Evolutionary conservation across 345 rosid species (phyloP).

Genomic region (Hibiscus tridactylites): DNA sequence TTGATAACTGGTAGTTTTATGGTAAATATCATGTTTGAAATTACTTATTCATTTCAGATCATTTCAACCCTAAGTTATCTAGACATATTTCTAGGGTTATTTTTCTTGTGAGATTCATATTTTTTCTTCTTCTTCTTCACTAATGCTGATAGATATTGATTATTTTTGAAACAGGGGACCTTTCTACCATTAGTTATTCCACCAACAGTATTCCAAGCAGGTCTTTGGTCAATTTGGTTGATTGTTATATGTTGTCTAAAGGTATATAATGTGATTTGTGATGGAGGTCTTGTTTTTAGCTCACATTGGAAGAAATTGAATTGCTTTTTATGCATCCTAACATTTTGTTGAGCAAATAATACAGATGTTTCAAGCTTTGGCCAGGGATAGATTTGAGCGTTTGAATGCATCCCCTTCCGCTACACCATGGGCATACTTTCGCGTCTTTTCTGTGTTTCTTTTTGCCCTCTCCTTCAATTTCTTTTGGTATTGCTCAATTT

Average conservation of each 20-base stretch:
- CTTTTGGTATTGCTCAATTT: conserved; percentile 50
- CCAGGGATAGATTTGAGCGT: conserved; percentile 92
- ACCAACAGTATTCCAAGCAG: conserved; percentile 68
- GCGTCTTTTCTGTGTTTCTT: conserved; percentile 72
- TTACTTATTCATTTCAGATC: not conserved
- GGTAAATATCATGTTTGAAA: not conserved
- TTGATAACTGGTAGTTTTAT: too few species aligned
- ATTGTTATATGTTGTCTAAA: conserved; percentile 77
- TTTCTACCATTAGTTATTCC: conserved; percentile 89
- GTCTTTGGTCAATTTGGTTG: conserved; percentile 89
- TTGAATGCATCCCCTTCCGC: conserved; percentile 96
- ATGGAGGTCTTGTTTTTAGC: conserved; percentile 15
- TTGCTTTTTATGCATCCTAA: conserved; percentile 1
- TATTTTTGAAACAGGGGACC: conserved; percentile 58
- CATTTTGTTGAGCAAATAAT: conserved; percentile 6
- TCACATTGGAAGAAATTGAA: conserved; percentile 1
- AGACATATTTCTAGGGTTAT: not conserved
- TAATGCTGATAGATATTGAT: conserved; percentile 4
- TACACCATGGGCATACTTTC: conserved; percentile 79
- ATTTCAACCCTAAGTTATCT: not conserved
- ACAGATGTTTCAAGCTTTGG: conserved; percentile 97
- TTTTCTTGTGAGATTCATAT: not conserved
- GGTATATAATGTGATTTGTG: conserved; percentile 35
- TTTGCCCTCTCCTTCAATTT: conserved; percentile 68
- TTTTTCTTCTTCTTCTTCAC: not conserved